Evolutionary conservation across 768 basidiomycete species (phyloP).

Genomic region (Lentinula lateritia): DNA sequence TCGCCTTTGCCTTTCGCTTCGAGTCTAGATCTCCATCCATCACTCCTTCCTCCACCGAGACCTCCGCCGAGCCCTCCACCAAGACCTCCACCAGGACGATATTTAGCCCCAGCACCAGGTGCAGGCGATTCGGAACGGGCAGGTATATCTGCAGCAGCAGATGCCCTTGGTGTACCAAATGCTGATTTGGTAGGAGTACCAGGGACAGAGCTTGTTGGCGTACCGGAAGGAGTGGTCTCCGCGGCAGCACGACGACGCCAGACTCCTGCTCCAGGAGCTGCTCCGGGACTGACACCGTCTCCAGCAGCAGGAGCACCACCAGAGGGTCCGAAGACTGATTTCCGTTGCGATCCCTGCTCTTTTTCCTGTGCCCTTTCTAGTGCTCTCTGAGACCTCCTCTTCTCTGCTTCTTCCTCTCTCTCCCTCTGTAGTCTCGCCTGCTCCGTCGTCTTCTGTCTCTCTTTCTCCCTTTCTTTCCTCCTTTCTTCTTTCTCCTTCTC

Average conservation of each 20-base stretch:
- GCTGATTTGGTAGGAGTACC: conserved; percentile 21
- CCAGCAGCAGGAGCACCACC: background rate
- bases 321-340: no score
- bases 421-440: conserved; percentile 53
- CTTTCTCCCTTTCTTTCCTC: conserved; percentile 56
- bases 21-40: no score
- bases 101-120: no score
- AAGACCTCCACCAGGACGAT: no score
- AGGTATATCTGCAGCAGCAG: conserved; percentile 48
- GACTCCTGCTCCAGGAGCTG: background rate
- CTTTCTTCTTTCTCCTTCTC: conserved; percentile 10
- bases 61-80: no score
- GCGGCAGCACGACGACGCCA: conserved; percentile 22
- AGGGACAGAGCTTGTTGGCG: conserved; percentile 15
- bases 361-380: conserved; percentile 25
- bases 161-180: conserved; percentile 30
- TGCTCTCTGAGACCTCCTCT: conserved; percentile 33
- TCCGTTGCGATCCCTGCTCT: conserved; percentile 11
- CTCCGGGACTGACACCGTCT: background rate
- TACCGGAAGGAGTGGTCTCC: background rate
- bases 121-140: conserved; percentile 30
- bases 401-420: conserved; percentile 70
- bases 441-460: conserved; percentile 46
- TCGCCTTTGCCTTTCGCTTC: no score
- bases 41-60: no score